Evolutionary conservation across 2,329 filamentous ascomycete species (phyloP).

Genomic region (Sarocladium strictum): DNA sequence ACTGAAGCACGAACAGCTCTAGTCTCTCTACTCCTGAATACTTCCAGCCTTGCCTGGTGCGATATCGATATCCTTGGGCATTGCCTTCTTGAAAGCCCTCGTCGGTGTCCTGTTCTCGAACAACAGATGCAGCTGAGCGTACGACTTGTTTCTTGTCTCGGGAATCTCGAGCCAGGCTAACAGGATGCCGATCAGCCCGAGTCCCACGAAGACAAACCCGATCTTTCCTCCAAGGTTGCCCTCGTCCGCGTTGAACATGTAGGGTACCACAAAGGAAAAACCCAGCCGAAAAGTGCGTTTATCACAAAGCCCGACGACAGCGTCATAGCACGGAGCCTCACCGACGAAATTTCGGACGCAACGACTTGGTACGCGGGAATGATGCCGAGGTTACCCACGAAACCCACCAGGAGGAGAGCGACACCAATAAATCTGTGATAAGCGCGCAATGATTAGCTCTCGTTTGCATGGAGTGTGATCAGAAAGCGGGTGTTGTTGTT

Average conservation of each 20-base stretch:
- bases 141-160: slow-evolving; percentile 10
- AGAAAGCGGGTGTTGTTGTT: too few relatives aligned
- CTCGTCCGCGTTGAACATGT: slow-evolving; percentile 31
- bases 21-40: too few relatives aligned
- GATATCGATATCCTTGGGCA: too few relatives aligned
- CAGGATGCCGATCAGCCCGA: not conserved
- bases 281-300: not conserved
- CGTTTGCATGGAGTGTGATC: too few relatives aligned
- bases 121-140: too few relatives aligned
- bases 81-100: too few relatives aligned
- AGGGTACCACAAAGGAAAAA: slow-evolving; percentile 24
- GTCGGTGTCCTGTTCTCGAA: too few relatives aligned
- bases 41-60: too few relatives aligned
- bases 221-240: slow-evolving; percentile 31
- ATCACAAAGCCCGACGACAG: not conserved
- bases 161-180: not conserved
- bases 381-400: not conserved
- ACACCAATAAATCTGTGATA: not conserved
- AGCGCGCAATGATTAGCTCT: too few relatives aligned
- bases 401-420: not conserved
- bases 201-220: slow-evolving; percentile 26
- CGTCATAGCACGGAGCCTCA: not conserved
- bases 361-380: not conserved
- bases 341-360: not conserved
- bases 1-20: too few relatives aligned